phyloP scores from a whole-genome alignment of 257 asterid genomes.

The Ocimum tenuiflorum region DNA sequence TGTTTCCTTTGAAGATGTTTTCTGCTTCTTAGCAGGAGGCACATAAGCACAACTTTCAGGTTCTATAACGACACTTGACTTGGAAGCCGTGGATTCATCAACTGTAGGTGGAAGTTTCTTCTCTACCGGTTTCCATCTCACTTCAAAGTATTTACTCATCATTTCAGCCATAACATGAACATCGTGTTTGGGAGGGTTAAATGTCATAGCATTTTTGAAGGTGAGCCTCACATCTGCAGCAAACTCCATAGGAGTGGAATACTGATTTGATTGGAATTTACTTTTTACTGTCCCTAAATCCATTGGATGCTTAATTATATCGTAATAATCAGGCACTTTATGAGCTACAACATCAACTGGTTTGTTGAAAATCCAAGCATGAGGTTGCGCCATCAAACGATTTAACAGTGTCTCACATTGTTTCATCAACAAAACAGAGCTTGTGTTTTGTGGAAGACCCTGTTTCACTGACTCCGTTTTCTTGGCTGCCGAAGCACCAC shows the following conservation, averaged over 20 bases:
- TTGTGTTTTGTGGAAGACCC: constrained; percentile 27
- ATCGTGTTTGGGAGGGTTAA: constrained; percentile 55
- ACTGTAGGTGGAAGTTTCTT: constrained; percentile 43
- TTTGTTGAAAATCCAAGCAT: constrained; percentile 53
- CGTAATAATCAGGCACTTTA: constrained; percentile 67
- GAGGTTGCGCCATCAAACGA: constrained; percentile 49
- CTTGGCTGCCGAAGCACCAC: constrained; percentile 33
- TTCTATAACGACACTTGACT: constrained; percentile 36
- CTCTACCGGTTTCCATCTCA: constrained; percentile 67
- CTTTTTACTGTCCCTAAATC: constrained; percentile 71
- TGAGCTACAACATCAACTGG: constrained; percentile 67
- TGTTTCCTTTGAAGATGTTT: constrained; percentile 31
- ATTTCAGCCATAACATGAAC: constrained; percentile 59
- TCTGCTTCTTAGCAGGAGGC: constrained; percentile 58
- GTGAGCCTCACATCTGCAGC: constrained; percentile 80
- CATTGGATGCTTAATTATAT: constrained; percentile 80
- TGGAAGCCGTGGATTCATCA: constrained; percentile 38
- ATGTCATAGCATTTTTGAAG: constrained; percentile 67
- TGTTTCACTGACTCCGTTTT: constrained; percentile 35
- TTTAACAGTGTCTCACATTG: constrained; percentile 54
- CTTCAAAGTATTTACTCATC: constrained; percentile 50
- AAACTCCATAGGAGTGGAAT: constrained; percentile 50
- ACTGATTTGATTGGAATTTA: constrained; percentile 49
- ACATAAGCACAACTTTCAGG: constrained; percentile 38
- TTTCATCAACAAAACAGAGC: constrained; percentile 46